These are phyloP conservation scores for Hanseniaspora thailandica DNA, from an alignment of 805 yeast species.

Conservation along the genomic window DNA sequence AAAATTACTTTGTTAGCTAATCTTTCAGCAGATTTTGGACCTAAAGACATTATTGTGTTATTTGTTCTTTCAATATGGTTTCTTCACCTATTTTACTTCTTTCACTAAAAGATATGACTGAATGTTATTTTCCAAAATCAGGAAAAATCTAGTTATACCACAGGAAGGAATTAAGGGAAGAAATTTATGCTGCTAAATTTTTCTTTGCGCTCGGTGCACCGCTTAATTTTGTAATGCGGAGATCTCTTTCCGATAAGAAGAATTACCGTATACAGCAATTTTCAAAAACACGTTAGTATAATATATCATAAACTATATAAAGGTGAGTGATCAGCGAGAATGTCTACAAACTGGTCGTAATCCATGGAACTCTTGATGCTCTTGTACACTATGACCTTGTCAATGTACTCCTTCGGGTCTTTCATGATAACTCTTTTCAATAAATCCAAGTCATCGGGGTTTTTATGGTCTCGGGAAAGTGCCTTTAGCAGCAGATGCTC, in stretches of 20 bases:
- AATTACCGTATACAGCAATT: too few relatives aligned
- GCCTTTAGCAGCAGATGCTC: slow-evolving; percentile 57
- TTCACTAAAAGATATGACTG: too few relatives aligned
- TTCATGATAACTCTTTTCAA: slow-evolving; percentile 25
- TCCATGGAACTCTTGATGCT: slow-evolving; percentile 38
- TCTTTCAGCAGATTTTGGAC: slow-evolving; percentile 65
- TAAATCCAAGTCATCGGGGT: slow-evolving; percentile 20
- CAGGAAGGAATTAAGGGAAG: background rate
- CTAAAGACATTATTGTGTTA: slow-evolving; percentile 44
- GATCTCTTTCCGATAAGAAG: background rate
- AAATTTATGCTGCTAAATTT: background rate
- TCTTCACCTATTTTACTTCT: background rate
- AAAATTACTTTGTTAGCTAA: slow-evolving; percentile 66
- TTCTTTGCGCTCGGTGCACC: too few relatives aligned
- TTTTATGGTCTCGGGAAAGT: slow-evolving; percentile 1
- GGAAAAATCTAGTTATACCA: too few relatives aligned
- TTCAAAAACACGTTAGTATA: too few relatives aligned
- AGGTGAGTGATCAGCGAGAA: too few relatives aligned
- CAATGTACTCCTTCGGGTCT: slow-evolving; percentile 24
- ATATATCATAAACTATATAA: too few relatives aligned
- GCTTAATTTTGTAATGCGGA: background rate
- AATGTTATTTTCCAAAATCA: too few relatives aligned
- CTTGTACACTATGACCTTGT: slow-evolving; percentile 44
- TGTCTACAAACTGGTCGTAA: slow-evolving; percentile 31
- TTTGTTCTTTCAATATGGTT: background rate